A percentile compares a stretch with the other conserved stretches of the same genome.
Evolutionary conservation across 768 basidiomycete species (phyloP).

Genomic region (Saitozyma podzolica): DNA sequence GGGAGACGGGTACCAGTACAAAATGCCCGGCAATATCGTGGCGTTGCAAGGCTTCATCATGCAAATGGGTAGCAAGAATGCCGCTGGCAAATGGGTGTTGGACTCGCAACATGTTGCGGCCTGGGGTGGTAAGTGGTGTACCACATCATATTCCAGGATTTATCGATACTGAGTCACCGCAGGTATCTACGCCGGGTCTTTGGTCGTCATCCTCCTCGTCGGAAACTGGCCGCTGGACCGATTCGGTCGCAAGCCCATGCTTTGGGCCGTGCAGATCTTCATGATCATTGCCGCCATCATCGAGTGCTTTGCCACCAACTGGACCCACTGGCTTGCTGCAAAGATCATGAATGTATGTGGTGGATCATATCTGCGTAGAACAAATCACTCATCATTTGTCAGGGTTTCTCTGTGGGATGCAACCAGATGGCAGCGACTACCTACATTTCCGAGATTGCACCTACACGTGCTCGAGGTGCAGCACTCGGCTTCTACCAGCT

Average conservation of each 20-base stretch:
- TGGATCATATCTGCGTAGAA: background rate
- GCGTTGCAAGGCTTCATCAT: no score
- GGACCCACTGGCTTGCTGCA: constrained; percentile 10
- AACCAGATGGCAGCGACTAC: constrained; percentile 12
- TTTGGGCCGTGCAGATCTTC: constrained; percentile 11
- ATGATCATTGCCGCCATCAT: constrained; percentile 4
- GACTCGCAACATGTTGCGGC: no score
- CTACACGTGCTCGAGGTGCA: constrained; percentile 8
- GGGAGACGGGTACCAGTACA: no score
- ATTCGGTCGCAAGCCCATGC: constrained; percentile 11
- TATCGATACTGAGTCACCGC: no score
- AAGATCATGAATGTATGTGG: constrained; percentile 8
- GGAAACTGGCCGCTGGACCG: background rate
- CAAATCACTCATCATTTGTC: background rate
- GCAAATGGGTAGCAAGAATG: no score
- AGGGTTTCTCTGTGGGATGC: constrained; percentile 16
- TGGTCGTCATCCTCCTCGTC: constrained; percentile 6
- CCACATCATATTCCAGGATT: no score
- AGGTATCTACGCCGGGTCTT: constrained; percentile 7
- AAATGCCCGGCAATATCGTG: no score
- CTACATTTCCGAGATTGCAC: constrained; percentile 23
- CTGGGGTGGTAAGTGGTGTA: no score
- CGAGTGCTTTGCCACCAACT: constrained; percentile 10
- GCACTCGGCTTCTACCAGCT: constrained; percentile 6
- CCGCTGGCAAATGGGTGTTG: no score